Conservation (phyloP, 257 asterid genomes). For the Nicotiana knightiana region DNA sequence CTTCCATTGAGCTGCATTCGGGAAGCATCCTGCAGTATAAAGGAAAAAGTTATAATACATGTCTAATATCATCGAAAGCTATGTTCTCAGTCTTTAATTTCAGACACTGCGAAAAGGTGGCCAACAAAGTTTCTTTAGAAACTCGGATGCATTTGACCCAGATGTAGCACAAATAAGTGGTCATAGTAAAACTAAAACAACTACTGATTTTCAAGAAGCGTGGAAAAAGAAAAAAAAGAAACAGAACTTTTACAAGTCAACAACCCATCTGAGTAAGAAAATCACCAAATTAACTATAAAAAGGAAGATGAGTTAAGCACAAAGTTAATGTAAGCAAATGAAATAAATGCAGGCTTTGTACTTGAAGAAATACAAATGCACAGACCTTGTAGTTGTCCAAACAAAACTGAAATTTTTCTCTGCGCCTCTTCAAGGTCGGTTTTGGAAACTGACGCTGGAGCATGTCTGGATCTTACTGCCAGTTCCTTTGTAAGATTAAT, state of each 20-base stretch:
- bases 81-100: not conserved
- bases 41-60: not conserved
- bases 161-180: not conserved
- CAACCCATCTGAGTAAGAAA: not conserved
- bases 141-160: not conserved
- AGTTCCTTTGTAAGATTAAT: conserved; percentile 38
- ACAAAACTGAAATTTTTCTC: conserved; percentile 29
- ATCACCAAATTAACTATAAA: not conserved
- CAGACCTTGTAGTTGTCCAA: conserved; percentile 43
- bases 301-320: not conserved
- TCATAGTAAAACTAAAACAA: not conserved
- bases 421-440: conserved; percentile 32
- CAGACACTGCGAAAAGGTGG: not conserved
- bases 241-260: not conserved
- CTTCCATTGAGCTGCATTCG: not conserved
- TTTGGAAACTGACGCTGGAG: conserved; percentile 33
- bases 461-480: conserved; percentile 25
- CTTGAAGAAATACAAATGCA: not conserved
- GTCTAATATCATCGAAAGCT: not conserved
- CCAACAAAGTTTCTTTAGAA: not conserved
- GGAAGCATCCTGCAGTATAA: conserved; percentile 2
- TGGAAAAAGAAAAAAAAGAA: not conserved
- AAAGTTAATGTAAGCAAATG: not conserved
- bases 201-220: not conserved
- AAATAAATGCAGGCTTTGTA: not conserved